These are phyloP conservation scores for Naumovozyma dairenensis DNA, from an alignment of 805 yeast species.

Conservation along the genomic window DNA sequence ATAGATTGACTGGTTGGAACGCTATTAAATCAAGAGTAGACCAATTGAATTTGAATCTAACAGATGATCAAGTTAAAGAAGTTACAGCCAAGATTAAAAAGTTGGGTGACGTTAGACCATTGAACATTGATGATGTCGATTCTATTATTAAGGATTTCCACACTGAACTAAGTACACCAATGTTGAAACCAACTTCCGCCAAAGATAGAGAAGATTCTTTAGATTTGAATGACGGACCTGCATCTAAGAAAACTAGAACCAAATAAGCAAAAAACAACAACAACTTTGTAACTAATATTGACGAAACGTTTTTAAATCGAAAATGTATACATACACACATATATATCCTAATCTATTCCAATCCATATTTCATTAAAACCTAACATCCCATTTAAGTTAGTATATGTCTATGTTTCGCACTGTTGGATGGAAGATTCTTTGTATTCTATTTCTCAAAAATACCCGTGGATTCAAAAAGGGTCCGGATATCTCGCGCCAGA, in stretches of 20 bases:
- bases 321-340: no score
- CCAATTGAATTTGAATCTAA: slow-evolving; percentile 80
- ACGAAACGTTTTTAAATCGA: no score
- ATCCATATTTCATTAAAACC: no score
- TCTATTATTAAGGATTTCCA: slow-evolving; percentile 92
- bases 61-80: slow-evolving; percentile 92
- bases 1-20: slow-evolving; percentile 97
- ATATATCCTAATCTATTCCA: no score
- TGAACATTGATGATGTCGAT: slow-evolving; percentile 94
- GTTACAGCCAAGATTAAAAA: slow-evolving; percentile 88
- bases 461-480: no score
- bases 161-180: slow-evolving; percentile 36
- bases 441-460: no score
- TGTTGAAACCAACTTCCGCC: slow-evolving; percentile 4
- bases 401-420: no score
- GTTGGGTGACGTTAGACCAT: slow-evolving; percentile 89
- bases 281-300: neutral
- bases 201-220: slow-evolving; percentile 5
- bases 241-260: slow-evolving; percentile 11
- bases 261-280: neutral
- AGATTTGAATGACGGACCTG: slow-evolving; percentile 10
- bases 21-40: slow-evolving; percentile 97
- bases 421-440: no score
- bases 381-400: no score
- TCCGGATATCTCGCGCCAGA: no score